Percentiles rank a stretch among this genome's conserved stretches.
These are phyloP conservation scores for Ascochyta fabae DNA, from an alignment of 2,329 filamentous ascomycete genomes.

Conservation along the genomic window DNA sequence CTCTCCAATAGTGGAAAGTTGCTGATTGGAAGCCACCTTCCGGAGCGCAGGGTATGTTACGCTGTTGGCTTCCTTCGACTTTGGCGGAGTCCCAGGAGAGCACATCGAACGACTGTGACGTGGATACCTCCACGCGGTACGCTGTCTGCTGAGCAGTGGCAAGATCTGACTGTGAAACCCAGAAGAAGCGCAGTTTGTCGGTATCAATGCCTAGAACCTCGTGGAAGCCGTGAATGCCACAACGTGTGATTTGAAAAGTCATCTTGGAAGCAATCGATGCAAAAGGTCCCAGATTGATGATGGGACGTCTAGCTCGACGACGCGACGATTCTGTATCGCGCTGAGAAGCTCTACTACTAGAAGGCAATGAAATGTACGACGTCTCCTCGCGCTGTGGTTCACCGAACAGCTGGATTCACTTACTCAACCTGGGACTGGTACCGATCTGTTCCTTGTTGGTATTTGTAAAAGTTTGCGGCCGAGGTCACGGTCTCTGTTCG, in stretches of 20 bases:
- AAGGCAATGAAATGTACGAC: neutral
- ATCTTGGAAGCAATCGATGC: constrained; percentile 2
- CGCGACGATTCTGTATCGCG: neutral
- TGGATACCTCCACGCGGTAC: constrained; percentile 35
- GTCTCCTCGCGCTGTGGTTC: neutral
- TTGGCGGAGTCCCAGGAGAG: constrained; percentile 31
- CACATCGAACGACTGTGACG: constrained; percentile 12
- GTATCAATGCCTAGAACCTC: constrained; percentile 51
- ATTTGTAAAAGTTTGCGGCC: neutral
- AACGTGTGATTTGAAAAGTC: constrained; percentile 37
- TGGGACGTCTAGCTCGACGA: neutral
- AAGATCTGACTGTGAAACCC: constrained; percentile 39
- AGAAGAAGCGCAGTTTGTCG: constrained; percentile 48
- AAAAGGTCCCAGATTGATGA: neutral
- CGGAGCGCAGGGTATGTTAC: constrained; percentile 39
- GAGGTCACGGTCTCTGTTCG: neutral
- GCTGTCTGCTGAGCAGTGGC: constrained; percentile 42
- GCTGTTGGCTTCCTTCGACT: constrained; percentile 28
- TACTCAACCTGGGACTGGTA: neutral
- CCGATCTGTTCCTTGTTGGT: neutral
- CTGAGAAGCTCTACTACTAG: neutral
- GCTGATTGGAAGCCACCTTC: constrained; percentile 47
- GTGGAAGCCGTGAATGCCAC: constrained; percentile 51
- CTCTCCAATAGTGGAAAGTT: constrained; percentile 47
- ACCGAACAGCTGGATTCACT: neutral